These are phyloP conservation scores for Triticum urartu DNA, from an alignment of 176 grass and related monocot species.

Conservation along the genomic window DNA sequence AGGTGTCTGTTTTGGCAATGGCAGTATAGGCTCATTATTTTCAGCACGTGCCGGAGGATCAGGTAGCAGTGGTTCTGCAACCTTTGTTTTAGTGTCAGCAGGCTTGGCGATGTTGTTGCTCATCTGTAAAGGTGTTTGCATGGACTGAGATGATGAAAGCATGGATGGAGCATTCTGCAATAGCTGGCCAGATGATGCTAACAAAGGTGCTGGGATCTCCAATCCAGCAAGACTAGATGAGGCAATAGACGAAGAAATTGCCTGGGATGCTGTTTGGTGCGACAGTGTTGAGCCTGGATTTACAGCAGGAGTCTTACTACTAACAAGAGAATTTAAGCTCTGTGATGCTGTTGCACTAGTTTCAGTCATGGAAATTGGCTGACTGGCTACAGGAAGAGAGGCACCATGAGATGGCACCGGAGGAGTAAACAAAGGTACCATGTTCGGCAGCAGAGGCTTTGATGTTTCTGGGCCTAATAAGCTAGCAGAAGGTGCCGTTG, in stretches of 20 bases:
- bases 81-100: slow-evolving; percentile 37
- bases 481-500: slow-evolving; percentile 41
- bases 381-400: slow-evolving; percentile 44
- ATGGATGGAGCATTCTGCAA: slow-evolving; percentile 54
- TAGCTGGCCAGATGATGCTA: slow-evolving; percentile 53
- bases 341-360: slow-evolving; percentile 25
- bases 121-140: slow-evolving; percentile 48
- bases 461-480: slow-evolving; percentile 56
- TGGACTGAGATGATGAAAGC: slow-evolving; percentile 50
- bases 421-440: slow-evolving; percentile 40
- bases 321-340: slow-evolving; percentile 39
- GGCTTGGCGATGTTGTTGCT: slow-evolving; percentile 40
- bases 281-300: slow-evolving; percentile 37
- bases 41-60: slow-evolving; percentile 52
- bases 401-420: slow-evolving; percentile 38
- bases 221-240: slow-evolving; percentile 45
- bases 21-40: slow-evolving; percentile 72
- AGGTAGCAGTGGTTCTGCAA: slow-evolving; percentile 55
- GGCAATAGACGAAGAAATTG: slow-evolving; percentile 33
- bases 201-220: slow-evolving; percentile 47
- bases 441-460: slow-evolving; percentile 39
- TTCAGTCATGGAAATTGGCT: slow-evolving; percentile 51
- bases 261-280: slow-evolving; percentile 52
- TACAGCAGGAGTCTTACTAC: slow-evolving; percentile 27
- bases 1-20: slow-evolving; percentile 56